Evolutionary conservation across 371 early-diverging fungal species (phyloP).

Genomic region (Lichtheimia corymbifera): DNA sequence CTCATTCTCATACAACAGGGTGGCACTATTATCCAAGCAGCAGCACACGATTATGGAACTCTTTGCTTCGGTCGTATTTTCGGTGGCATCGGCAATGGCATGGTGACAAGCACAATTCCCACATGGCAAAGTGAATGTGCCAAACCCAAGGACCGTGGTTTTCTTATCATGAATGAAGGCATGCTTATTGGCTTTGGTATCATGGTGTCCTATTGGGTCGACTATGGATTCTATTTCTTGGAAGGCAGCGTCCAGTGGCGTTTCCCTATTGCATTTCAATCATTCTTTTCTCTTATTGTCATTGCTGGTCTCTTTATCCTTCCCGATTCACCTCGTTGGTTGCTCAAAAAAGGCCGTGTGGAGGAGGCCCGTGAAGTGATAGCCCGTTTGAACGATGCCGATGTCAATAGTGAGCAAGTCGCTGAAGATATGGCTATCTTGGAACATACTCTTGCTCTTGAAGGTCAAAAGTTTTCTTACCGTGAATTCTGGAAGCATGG

Average conservation of each 20-base stretch:
- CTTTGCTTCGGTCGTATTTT: constrained; percentile 52
- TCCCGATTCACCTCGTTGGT: constrained; percentile 64
- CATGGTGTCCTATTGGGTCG: constrained; percentile 45
- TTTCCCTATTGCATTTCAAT: constrained; percentile 54
- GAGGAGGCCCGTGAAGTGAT: constrained; percentile 41
- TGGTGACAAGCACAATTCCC: constrained; percentile 47
- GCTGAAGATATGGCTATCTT: constrained; percentile 44
- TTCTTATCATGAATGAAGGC: constrained; percentile 22
- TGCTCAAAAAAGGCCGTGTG: constrained; percentile 41
- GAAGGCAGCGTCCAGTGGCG: constrained; percentile 47
- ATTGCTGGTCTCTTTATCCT: constrained; percentile 44
- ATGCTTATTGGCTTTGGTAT: constrained; percentile 23
- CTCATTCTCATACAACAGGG: constrained; percentile 2
- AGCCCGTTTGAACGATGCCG: constrained; percentile 37
- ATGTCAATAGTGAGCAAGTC: constrained; percentile 29
- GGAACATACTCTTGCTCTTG: constrained; percentile 39
- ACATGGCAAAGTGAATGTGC: constrained; percentile 23
- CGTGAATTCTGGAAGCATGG: constrained; percentile 43
- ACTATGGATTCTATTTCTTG: constrained; percentile 41
- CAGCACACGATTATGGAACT: constrained; percentile 34
- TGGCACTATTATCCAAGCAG: constrained; percentile 42
- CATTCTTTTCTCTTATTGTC: constrained; percentile 46
- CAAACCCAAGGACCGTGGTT: constrained; percentile 19
- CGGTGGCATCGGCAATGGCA: constrained; percentile 57
- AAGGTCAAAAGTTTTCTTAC: constrained; percentile 28